These are phyloP conservation scores for Talaromyces atroroseus DNA, from an alignment of 2,329 filamentous ascomycete genomes.

Conservation along the genomic window DNA sequence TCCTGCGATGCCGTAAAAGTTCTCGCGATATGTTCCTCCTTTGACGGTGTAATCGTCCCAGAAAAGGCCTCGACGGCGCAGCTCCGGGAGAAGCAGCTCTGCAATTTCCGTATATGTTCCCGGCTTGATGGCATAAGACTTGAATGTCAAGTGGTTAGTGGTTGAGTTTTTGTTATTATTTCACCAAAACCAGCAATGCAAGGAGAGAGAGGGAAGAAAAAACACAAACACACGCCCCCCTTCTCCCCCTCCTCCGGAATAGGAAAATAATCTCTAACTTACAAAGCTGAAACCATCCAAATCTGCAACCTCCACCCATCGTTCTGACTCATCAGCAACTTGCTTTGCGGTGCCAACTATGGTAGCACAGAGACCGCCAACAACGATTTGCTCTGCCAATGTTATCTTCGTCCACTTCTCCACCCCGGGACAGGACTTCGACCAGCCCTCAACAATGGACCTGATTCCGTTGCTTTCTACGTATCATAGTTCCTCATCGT, in stretches of 20 bases:
- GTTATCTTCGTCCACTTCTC: slow-evolving; percentile 12
- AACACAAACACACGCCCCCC: no score
- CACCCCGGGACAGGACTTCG: slow-evolving; percentile 1
- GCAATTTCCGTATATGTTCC: slow-evolving; percentile 50
- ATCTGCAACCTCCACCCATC: slow-evolving; percentile 42
- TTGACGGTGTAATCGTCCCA: slow-evolving; percentile 27
- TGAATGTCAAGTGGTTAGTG: no score
- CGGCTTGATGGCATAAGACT: slow-evolving; percentile 45
- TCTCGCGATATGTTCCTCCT: slow-evolving; percentile 50
- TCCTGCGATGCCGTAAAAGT: slow-evolving; percentile 56
- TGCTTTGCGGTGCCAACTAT: slow-evolving; percentile 31
- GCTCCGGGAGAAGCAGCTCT: slow-evolving; percentile 45
- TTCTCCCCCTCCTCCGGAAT: no score
- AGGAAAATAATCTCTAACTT: no score
- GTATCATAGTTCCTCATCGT: slow-evolving; percentile 58
- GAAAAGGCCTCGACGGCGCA: slow-evolving; percentile 28
- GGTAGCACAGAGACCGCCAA: neutral
- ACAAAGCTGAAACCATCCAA: slow-evolving; percentile 42
- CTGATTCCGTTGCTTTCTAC: slow-evolving; percentile 5
- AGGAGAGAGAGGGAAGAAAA: no score
- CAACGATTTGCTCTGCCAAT: slow-evolving; percentile 11
- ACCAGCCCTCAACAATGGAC: no score
- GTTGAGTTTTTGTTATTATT: no score
- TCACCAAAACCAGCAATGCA: no score
- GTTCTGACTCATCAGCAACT: slow-evolving; percentile 33